Conservation (phyloP, 441 rosid species). For the Biscutella laevigata region DNA sequence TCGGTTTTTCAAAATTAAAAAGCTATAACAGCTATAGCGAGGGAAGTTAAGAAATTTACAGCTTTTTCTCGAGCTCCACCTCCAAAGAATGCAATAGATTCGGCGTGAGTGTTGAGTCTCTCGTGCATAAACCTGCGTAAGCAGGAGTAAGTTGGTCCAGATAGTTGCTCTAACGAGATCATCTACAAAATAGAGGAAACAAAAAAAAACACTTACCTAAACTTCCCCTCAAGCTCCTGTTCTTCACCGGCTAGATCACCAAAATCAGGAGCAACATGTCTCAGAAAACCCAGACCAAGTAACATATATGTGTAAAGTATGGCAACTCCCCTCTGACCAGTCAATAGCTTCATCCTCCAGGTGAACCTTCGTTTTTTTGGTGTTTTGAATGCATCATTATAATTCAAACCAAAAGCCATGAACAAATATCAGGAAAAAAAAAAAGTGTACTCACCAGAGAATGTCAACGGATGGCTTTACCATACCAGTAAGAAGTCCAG, state of each 20-base stretch:
- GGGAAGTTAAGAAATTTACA: constrained; percentile 46
- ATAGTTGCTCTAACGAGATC: constrained; percentile 9
- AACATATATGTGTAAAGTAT: constrained; percentile 94
- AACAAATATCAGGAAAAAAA: constrained; percentile 10
- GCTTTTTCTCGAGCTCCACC: constrained; percentile 98
- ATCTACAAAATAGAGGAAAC: background rate
- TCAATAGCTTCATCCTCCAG: constrained; percentile 99
- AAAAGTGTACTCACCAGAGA: constrained; percentile 60
- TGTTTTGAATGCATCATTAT: constrained; percentile 15
- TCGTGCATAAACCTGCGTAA: constrained; percentile 93
- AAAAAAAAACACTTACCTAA: constrained; percentile 50
- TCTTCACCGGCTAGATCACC: constrained; percentile 85
- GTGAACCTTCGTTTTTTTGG: constrained; percentile 59
- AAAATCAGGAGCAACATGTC: constrained; percentile 89
- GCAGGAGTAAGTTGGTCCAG: constrained; percentile 17
- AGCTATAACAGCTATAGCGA: constrained; percentile 1
- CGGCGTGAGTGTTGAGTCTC: constrained; percentile 92
- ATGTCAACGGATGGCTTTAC: constrained; percentile 98
- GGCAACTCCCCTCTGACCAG: constrained; percentile 95
- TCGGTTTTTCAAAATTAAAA: background rate
- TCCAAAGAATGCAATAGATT: constrained; percentile 98
- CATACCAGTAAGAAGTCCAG: constrained; percentile 97
- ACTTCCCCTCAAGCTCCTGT: constrained; percentile 94
- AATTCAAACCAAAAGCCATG: constrained; percentile 16
- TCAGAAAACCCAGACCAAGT: constrained; percentile 89